Base-by-base conservation (phyloP, 2,329 filamentous ascomycete genomes). In the Onygena corvina region DNA sequence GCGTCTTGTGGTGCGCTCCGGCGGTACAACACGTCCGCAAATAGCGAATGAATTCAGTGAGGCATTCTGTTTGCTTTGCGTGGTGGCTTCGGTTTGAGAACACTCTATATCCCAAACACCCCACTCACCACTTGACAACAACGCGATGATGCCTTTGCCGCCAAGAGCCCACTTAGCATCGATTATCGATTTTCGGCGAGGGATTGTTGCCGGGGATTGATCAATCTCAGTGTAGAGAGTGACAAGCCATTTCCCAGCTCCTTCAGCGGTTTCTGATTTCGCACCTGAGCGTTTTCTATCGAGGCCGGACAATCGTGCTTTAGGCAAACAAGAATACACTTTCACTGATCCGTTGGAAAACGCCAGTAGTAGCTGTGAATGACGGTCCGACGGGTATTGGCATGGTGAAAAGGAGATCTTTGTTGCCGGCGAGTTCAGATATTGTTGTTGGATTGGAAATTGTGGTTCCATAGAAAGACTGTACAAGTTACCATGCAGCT, bases 261-360 rank as follows among this genome's bases (percentile, higher is more conserved):
- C 57, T n/a, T 62, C 62, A 4, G 57, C 54, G 9, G 53, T 58
- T 7, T 66, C 65, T 16, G 57, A 56, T 9, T 65, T 64, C 25
- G 57, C 61, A 23, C 60, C 60, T 11, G 63, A 56, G 3, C 54
- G 56, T 9, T 62, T 61, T 3, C 60, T 56, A 16, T 63, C 60
- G 4, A 62, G 58, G 4, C 53, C 51, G 12, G 58, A 42, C 42
- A 57, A 64, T 4, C 55, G 55, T 12, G 54, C 50, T 35, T 59
- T 64, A 18, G 54, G 59, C 27, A 77, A 71, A 21, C 73, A 74
- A 48, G 79, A 74, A 57, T 77, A 79, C 11, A 81, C 66, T 48
- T 77, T 76, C 23, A 77, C 74, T 35, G 67, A 70, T 4, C 78
- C 77, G n/a, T 66, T 69, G 1, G 68, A 60, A 50, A 80, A 76